phyloP scores from a whole-genome alignment of 2,329 filamentous ascomycete genomes.

The Intubia oerlemansii region DNA sequence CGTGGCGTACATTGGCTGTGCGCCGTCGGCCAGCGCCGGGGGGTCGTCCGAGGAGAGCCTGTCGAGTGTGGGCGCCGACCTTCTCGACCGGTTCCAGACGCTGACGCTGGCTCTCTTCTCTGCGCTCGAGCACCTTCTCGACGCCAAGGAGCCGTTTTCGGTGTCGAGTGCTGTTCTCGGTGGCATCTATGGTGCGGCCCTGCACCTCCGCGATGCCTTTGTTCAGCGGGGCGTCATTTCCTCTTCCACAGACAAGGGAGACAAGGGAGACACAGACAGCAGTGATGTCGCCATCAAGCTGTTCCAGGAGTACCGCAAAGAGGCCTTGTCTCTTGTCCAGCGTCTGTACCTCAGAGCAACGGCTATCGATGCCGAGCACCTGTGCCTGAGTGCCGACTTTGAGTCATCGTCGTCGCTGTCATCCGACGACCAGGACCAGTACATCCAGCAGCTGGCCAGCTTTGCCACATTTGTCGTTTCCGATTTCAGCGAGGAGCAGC shows the following conservation, averaged over 20 bases:
- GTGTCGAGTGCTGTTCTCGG: slow-evolving; percentile 18
- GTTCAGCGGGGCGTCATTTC: slow-evolving; percentile 5
- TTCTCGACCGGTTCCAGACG: slow-evolving; percentile 9
- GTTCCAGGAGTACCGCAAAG: slow-evolving; percentile 15
- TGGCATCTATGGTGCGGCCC: slow-evolving; percentile 13
- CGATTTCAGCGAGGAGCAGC: slow-evolving; percentile 10
- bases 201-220: slow-evolving; percentile 18
- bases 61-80: no score
- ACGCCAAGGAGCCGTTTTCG: slow-evolving; percentile 12
- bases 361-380: not conserved
- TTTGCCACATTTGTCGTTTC: slow-evolving; percentile 12
- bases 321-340: slow-evolving; percentile 16
- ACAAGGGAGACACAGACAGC: not conserved
- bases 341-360: slow-evolving; percentile 21
- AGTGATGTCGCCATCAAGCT: slow-evolving; percentile 2
- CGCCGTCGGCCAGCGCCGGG: slow-evolving; percentile 8
- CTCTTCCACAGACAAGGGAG: not conserved
- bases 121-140: slow-evolving; percentile 17
- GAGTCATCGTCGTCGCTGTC: slow-evolving; percentile 2
- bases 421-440: slow-evolving; percentile 5
- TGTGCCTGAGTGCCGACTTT: slow-evolving; percentile 7
- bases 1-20: slow-evolving; percentile 29
- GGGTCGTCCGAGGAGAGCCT: not conserved
- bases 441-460: slow-evolving; percentile 11
- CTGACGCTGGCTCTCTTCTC: slow-evolving; percentile 7